phyloP scores from a whole-genome alignment of 1,139 yeast genomes.

The Pichia sp. region DNA sequence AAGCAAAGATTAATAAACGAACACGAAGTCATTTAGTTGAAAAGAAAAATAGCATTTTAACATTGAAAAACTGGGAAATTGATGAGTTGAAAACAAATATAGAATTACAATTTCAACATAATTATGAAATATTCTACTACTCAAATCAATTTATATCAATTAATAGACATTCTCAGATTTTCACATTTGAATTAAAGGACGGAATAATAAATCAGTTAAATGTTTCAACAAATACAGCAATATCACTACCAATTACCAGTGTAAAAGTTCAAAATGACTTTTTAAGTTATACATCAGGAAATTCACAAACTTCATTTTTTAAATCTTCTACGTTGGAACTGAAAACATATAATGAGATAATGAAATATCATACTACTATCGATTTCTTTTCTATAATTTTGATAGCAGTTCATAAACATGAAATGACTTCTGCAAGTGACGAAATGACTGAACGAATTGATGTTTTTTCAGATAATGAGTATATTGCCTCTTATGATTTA shows the following conservation, averaged over 20 bases:
- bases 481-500: slow-evolving; percentile 8
- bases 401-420: neutral
- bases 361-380: neutral
- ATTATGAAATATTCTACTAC: neutral
- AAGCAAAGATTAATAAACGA: neutral
- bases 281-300: slow-evolving; percentile 2
- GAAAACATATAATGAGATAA: neutral
- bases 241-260: slow-evolving; percentile 1
- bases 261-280: neutral
- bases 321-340: neutral
- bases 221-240: neutral
- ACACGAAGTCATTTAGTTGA: slow-evolving; percentile 1
- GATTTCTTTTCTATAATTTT: slow-evolving; percentile 1
- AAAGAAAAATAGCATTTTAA: neutral
- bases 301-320: slow-evolving; percentile 1
- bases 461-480: neutral
- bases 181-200: neutral
- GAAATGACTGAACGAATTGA: slow-evolving; percentile 2
- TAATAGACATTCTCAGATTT: neutral
- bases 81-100: neutral
- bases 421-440: neutral
- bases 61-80: neutral
- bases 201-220: neutral
- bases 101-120: neutral
- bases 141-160: neutral